These are phyloP conservation scores for Debaryomyces coudertii DNA, from an alignment of 1,139 yeast genomes.

Conservation along the genomic window DNA sequence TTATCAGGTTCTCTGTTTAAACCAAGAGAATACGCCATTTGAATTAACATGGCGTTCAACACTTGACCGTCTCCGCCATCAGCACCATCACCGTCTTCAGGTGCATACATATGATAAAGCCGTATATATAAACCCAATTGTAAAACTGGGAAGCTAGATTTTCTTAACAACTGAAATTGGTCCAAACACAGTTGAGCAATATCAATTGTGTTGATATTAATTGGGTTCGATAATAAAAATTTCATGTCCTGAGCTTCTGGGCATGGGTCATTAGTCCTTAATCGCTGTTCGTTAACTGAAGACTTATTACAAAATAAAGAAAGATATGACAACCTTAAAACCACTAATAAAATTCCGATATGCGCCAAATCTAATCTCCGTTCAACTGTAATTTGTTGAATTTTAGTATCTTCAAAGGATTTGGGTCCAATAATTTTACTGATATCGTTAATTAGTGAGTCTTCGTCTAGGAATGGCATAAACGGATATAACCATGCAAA, in stretches of 20 bases:
- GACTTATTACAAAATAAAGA: conserved; percentile 36
- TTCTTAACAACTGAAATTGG: conserved; percentile 52
- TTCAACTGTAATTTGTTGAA: conserved; percentile 26
- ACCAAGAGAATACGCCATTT: conserved; percentile 51
- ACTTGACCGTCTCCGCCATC: conserved; percentile 49
- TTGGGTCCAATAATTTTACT: conserved; percentile 31
- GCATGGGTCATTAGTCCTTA: conserved; percentile 25
- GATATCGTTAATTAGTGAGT: conserved; percentile 24
- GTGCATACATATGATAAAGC: conserved; percentile 45
- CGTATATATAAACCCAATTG: conserved; percentile 48
- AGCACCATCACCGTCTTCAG: conserved; percentile 55
- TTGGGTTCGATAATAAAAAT: conserved; percentile 50
- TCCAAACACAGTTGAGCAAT: conserved; percentile 57
- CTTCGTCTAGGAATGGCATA: conserved; percentile 42
- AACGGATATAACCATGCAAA: conserved; percentile 39
- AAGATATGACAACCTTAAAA: conserved; percentile 34
- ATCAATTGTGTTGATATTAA: conserved; percentile 45
- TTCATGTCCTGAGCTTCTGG: conserved; percentile 36
- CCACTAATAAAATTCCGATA: conserved; percentile 32
- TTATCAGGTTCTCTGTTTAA: conserved; percentile 47
- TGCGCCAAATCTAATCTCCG: conserved; percentile 36
- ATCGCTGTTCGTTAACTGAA: conserved; percentile 32
- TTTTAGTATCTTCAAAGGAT: conserved; percentile 23
- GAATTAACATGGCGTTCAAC: conserved; percentile 39
- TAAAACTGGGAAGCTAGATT: conserved; percentile 52